phyloP scores from a whole-genome alignment of 1,139 yeast species.

The Taphrina pruni region DNA sequence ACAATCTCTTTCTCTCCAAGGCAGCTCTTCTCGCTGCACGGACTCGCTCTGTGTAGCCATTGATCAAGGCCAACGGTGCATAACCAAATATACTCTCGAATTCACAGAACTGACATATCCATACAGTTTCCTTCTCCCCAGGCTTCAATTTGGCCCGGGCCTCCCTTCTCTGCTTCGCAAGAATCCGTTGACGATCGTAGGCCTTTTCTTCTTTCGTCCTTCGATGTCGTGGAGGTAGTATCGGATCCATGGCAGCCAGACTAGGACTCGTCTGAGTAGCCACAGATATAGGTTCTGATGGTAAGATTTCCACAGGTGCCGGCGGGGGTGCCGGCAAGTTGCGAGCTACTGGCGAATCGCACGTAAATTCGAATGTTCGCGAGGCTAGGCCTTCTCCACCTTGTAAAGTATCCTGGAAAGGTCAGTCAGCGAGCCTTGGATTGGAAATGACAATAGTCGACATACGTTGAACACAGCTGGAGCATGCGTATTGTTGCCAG shows the following conservation, averaged over 20 bases:
- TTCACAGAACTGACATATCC: slow-evolving; percentile 64
- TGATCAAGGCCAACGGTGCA: slow-evolving; percentile 59
- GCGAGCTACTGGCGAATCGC: slow-evolving; percentile 38
- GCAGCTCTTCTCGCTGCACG: slow-evolving; percentile 49
- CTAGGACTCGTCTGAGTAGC: slow-evolving; percentile 37
- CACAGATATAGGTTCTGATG: slow-evolving; percentile 29
- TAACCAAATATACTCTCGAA: slow-evolving; percentile 64
- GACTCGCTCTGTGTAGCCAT: slow-evolving; percentile 57
- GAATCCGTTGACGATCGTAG: slow-evolving; percentile 25
- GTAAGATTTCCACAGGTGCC: slow-evolving; percentile 3
- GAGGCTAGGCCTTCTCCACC: slow-evolving; percentile 16
- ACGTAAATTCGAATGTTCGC: slow-evolving; percentile 32
- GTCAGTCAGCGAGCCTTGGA: neutral
- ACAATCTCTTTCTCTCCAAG: slow-evolving; percentile 45
- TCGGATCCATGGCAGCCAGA: slow-evolving; percentile 26
- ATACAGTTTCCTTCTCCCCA: slow-evolving; percentile 41
- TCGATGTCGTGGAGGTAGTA: slow-evolving; percentile 25
- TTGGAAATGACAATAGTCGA: neutral
- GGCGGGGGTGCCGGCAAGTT: slow-evolving; percentile 39
- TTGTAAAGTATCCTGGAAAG: neutral
- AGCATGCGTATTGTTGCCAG: neutral
- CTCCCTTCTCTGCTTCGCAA: slow-evolving; percentile 25
- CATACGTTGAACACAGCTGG: slow-evolving; percentile 10
- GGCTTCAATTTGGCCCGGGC: slow-evolving; percentile 32
- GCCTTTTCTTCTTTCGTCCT: slow-evolving; percentile 32